These are phyloP conservation scores for Daldinia concentrica DNA, from an alignment of 495 filamentous ascomycete species.

Conservation along the genomic window DNA sequence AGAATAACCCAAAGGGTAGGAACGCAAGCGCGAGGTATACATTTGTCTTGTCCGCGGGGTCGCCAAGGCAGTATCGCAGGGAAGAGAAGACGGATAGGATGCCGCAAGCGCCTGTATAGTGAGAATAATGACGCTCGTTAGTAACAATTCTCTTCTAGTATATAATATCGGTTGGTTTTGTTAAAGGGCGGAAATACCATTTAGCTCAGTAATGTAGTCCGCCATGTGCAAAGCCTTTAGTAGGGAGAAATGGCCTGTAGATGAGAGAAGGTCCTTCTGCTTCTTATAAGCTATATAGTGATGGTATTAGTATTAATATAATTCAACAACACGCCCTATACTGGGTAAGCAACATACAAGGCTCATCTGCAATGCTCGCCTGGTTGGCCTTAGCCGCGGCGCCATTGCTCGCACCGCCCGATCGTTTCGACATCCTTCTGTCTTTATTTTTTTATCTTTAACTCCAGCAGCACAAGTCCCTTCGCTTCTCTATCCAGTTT, in stretches of 20 bases:
- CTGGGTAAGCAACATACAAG: constrained; percentile 42
- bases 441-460: not conserved
- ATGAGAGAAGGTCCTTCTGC: constrained; percentile 82
- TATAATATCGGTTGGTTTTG: not conserved
- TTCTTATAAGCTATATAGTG: constrained; percentile 72
- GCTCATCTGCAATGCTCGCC: constrained; percentile 38
- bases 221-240: constrained; percentile 89
- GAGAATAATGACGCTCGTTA: constrained; percentile 3
- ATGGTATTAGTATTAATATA: constrained; percentile 16
- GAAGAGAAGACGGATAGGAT: constrained; percentile 96
- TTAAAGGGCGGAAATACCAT: constrained; percentile 67
- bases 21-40: constrained; percentile 85
- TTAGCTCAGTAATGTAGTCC: constrained; percentile 93
- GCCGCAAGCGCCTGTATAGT: constrained; percentile 71
- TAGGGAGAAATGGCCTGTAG: constrained; percentile 74
- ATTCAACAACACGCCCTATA: not conserved
- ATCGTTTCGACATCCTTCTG: constrained; percentile 60
- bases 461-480: not conserved
- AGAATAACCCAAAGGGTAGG: constrained; percentile 94
- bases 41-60: constrained; percentile 68
- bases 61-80: constrained; percentile 89
- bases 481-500: not conserved
- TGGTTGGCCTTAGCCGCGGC: constrained; percentile 44
- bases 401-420: constrained; percentile 53
- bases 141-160: not conserved